Base-by-base conservation (phyloP, 441 rosid genomes). In the Macaranga tanarius region DNA sequence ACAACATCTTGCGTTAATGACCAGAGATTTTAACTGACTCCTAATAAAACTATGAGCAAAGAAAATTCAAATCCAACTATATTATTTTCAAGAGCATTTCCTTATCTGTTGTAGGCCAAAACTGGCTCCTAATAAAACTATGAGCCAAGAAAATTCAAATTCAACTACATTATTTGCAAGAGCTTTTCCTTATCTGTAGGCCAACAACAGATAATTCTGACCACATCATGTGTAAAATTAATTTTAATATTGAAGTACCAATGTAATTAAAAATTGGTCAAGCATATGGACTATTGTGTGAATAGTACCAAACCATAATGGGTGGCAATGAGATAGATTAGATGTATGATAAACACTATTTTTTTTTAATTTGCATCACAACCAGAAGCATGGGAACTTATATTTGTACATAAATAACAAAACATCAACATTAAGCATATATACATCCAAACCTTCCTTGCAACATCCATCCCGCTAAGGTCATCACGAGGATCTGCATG, bases 401-500 rank as follows among this genome's bases (percentile, higher is more conserved):
- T 68, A 34, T 55, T 28, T 48, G 44, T 3, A 11, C 8, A 65
- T 12, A 69, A 0, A 38, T 60, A 52, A 66, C n/a, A 16, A 67
- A 65, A 58, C 28, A 42, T 74, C 55, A 62, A n/a, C 26, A 20
- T 28, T 7, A 15, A 11, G 17, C 16, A 70, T 44, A 34, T 19
- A 74, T 51, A 54, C 19, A 56, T 79, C 40, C 83, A 65, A 70
- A 95, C 99, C 99, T 95, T 95, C 84, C 97, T 89, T 25, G 97
- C 96, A 77, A 92, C 97, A 79, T 95, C 99, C 96, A 90, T 88
- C 77, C 99, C 99, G 66, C 96, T 72, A 0, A 95, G 97, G 85
- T 95, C 98, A 78, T 95, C 99, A 16, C 98, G 96, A 55, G 98
- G 99, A 92, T 95, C 98, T 95, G 92, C 82, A 81, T 62, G 61